These are phyloP conservation scores for Ogataea minuta DNA, from an alignment of 805 yeast species.

Conservation along the genomic window DNA sequence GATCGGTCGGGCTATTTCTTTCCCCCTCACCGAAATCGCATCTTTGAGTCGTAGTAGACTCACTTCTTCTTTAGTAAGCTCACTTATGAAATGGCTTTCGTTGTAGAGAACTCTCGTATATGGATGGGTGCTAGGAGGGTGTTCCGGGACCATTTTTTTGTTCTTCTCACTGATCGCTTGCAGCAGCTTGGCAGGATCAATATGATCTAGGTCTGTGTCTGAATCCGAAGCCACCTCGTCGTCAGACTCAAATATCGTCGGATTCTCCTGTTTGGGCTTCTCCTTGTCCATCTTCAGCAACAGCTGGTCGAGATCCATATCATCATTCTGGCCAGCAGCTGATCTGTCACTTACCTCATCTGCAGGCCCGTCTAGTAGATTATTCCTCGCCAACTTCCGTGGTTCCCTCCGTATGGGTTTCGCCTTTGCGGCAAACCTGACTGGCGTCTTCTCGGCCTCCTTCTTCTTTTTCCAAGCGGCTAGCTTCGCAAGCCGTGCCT, in stretches of 20 bases:
- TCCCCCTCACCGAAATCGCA: slow-evolving; percentile 67
- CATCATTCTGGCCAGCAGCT: background rate
- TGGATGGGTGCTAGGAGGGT: slow-evolving; percentile 47
- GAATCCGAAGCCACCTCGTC: slow-evolving; percentile 34
- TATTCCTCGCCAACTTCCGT: slow-evolving; percentile 4
- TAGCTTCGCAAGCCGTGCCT: slow-evolving; percentile 49
- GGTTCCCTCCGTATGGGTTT: slow-evolving; percentile 1
- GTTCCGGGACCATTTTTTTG: slow-evolving; percentile 48
- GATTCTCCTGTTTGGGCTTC: background rate
- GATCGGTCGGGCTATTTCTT: slow-evolving; percentile 60
- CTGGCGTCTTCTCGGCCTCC: slow-evolving; percentile 29
- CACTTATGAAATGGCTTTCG: slow-evolving; percentile 53
- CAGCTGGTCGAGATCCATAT: slow-evolving; percentile 2
- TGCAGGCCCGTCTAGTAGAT: slow-evolving; percentile 1
- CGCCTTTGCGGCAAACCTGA: slow-evolving; percentile 24
- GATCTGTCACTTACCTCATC: background rate
- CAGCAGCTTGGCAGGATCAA: slow-evolving; percentile 34
- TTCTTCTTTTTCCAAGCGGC: slow-evolving; percentile 62
- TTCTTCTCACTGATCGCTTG: slow-evolving; percentile 43
- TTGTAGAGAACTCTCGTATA: slow-evolving; percentile 62
- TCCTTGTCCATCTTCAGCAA: background rate
- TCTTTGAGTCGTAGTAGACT: slow-evolving; percentile 53
- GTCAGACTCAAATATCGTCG: slow-evolving; percentile 9
- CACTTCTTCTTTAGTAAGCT: slow-evolving; percentile 54
- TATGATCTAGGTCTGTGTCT: slow-evolving; percentile 32